phyloP scores from a whole-genome alignment of 108 stramenopile species.

The Nitzschia sp. region DNA sequence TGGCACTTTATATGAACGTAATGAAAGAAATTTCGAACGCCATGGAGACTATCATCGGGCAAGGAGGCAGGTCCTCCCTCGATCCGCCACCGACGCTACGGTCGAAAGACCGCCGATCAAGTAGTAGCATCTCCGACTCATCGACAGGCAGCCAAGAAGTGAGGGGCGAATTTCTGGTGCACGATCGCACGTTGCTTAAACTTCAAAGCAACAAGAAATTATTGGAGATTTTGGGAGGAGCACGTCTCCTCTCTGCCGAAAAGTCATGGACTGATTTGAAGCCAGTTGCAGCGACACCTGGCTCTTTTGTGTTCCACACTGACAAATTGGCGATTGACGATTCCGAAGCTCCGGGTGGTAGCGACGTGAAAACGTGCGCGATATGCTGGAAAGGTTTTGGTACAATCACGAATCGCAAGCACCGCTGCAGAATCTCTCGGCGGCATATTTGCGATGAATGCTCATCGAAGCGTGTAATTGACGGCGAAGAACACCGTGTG shows the following conservation, averaged over 20 bases:
- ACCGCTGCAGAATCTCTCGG: constrained; percentile 64
- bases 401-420: constrained; percentile 69
- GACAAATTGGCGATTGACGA: constrained; percentile 45
- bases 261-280: constrained; percentile 39
- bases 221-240: constrained; percentile 57
- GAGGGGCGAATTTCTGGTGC: not conserved
- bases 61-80: constrained; percentile 62
- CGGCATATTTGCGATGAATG: constrained; percentile 85
- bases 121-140: not conserved
- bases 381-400: constrained; percentile 88
- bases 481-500: constrained; percentile 55
- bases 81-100: constrained; percentile 55
- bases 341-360: constrained; percentile 67
- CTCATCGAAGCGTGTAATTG: constrained; percentile 64
- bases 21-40: constrained; percentile 37
- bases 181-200: constrained; percentile 40
- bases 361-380: constrained; percentile 71
- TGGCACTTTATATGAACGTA: constrained; percentile 23
- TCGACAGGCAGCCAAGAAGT: not conserved
- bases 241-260: constrained; percentile 31
- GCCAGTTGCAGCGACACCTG: constrained; percentile 9
- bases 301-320: constrained; percentile 18
- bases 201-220: constrained; percentile 51
- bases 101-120: constrained; percentile 35
- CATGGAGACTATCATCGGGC: constrained; percentile 47